Base-by-base conservation (phyloP, 345 rosid genomes). In the Hibiscus syriacus region DNA sequence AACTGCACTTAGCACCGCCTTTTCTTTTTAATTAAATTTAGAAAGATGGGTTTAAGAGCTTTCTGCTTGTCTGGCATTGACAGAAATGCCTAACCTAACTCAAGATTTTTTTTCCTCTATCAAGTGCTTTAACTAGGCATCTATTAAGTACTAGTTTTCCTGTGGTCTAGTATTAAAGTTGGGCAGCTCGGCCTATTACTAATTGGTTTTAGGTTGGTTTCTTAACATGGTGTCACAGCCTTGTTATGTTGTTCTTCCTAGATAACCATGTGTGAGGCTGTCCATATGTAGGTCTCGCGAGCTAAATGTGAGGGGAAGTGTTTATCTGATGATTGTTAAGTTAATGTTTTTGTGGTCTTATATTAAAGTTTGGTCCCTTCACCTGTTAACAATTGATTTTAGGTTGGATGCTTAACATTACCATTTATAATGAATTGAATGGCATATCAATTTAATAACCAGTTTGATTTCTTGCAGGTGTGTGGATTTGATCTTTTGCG, bases 401-500 rank as follows among this genome's bases (percentile, higher is more conserved):
- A 50, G 26, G 26, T 20, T 50, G 22, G 55, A 20, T 50, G 25
- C 26, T 50, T 50, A 50, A 22, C 1, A 20, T 50, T 50, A n/a
- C 11, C n/a, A 10, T 65, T 65, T 65, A 19, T 17, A 32, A 49
- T 27, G 62, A 46, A 26, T 77, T 53, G 34, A 27, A 59, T 29
- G 32, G 55, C 13, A 39, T 55, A 45, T 46, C 41, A 23, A 39
- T 72, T 43, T 32, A 3, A 23, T n/a, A 16, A 6, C 7, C 49
- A n/a, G 56, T 53, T 29, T 39, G 55, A 50, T 53, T 76, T 34
- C 64, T 78, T 80, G 66, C 82, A 94, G 99, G 99, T 94, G 57
- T 95, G 99, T 73, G 99, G 99, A 36, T 95, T 95, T 78, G 99
- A 95, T 87, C 98, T 95, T 19, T 73, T 95, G 82, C 94, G 99